These are phyloP conservation scores for Tulasnella sp. DNA, from an alignment of 768 basidiomycete species.

Conservation along the genomic window DNA sequence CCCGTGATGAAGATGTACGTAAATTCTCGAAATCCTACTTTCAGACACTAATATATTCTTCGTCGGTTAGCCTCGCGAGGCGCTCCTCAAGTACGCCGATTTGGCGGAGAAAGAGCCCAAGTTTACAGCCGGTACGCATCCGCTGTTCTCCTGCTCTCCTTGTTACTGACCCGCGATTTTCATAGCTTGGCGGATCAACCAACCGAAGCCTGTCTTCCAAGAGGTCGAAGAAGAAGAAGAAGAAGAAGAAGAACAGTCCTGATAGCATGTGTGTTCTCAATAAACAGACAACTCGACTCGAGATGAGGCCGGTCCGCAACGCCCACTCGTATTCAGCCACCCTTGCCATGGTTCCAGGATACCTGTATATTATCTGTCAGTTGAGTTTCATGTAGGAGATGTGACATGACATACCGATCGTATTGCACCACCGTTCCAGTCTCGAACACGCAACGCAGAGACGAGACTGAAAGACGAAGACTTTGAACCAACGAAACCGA, in stretches of 20 bases:
- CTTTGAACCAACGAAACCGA: constrained; percentile 19
- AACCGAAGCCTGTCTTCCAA: constrained; percentile 77
- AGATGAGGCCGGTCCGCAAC: no score
- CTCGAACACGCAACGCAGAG: constrained; percentile 10
- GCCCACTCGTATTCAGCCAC: no score
- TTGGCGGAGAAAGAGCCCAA: constrained; percentile 62
- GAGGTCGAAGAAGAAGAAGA: constrained; percentile 44
- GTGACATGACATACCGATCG: constrained; percentile 8
- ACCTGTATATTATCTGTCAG: no score
- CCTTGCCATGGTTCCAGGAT: no score
- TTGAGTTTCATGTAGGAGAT: no score
- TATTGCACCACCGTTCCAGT: constrained; percentile 17
- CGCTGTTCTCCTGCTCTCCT: constrained; percentile 24
- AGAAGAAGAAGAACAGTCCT: background rate
- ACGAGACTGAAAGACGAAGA: constrained; percentile 18
- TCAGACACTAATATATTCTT: background rate
- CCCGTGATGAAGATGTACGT: constrained; percentile 91
- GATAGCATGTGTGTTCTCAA: no score
- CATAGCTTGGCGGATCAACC: constrained; percentile 71
- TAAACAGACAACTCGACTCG: no score
- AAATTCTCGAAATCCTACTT: background rate
- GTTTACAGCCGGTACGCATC: constrained; percentile 67
- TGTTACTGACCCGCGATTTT: background rate
- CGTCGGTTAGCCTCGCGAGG: constrained; percentile 77
- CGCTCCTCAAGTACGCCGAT: constrained; percentile 84